Evolutionary conservation across 2,329 filamentous ascomycete genomes (phyloP).

Genomic region (Aphanoascus verrucosus): DNA sequence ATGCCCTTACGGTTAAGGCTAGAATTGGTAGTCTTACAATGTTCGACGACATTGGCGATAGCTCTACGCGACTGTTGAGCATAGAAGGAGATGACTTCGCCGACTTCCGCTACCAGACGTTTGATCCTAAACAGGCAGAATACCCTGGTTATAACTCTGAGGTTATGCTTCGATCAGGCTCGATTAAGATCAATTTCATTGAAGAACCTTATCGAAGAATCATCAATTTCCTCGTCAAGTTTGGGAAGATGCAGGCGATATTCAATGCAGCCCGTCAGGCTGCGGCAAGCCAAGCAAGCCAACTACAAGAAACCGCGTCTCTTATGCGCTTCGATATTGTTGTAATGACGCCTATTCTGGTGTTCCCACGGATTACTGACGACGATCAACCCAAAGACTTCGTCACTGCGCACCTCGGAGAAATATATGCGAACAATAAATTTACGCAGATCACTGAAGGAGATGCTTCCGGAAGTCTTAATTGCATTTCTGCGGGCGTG

Average conservation of each 20-base stretch:
- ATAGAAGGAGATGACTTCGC: slow-evolving; percentile 93
- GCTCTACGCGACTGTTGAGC: slow-evolving; percentile 75
- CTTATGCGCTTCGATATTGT: slow-evolving; percentile 90
- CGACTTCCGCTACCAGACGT: slow-evolving; percentile 96
- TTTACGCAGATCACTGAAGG: slow-evolving; percentile 78
- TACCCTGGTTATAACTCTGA: slow-evolving; percentile 95
- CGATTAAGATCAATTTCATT: slow-evolving; percentile 91
- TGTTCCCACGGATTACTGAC: slow-evolving; percentile 72
- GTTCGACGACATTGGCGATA: slow-evolving; percentile 80
- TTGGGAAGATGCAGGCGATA: slow-evolving; percentile 98
- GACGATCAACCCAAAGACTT: slow-evolving; percentile 65
- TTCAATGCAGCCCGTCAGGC: slow-evolving; percentile 96
- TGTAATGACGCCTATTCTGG: slow-evolving; percentile 88
- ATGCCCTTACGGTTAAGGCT: slow-evolving; percentile 76
- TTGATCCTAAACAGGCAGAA: slow-evolving; percentile 60
- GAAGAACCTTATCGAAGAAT: slow-evolving; percentile 98
- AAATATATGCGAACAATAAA: slow-evolving; percentile 92
- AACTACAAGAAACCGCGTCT: slow-evolving; percentile 80
- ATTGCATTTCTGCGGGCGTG: slow-evolving; percentile 83
- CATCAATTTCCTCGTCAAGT: slow-evolving; percentile 94
- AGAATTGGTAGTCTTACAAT: slow-evolving; percentile 79
- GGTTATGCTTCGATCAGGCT: slow-evolving; percentile 80
- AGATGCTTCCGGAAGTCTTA: slow-evolving; percentile 61
- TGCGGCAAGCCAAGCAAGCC: slow-evolving; percentile 83
- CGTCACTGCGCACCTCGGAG: slow-evolving; percentile 85